Evolutionary conservation across 371 early-diverging fungal genomes (phyloP), one percentile per base, ranked within the genome.

Genomic region (Rhizopus stolonifer): DNA sequence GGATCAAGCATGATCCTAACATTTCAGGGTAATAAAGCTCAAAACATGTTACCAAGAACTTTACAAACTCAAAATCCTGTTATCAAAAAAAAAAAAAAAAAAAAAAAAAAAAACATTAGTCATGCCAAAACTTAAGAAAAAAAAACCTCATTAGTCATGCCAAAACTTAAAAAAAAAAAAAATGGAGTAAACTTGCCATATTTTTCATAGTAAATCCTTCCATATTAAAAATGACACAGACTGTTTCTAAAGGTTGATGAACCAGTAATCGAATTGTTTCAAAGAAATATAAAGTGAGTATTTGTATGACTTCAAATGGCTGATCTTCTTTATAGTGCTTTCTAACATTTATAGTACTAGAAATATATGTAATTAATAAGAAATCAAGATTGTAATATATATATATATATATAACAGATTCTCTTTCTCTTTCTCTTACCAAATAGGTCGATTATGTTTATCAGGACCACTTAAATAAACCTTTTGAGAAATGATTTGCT

Each of bases 11-110:
- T 2, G 69, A 58, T n/a, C 91, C 94, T 13, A 95, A 79, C 10
- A 85, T 84, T 56, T 95, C 96, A 15, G 96, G 96, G 60, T 96
- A 95, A 65, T 91, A 91, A 1, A 84, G 78, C 70, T 95, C 88
- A 46, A 94, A 84, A 58, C 86, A 87, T 43, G 69, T 72, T 54
- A 93, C 71, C 50, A 94, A 73, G 61, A 92, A 92, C 66, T 90
- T 89, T 51, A 91, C 85, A 51, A 85, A 83, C 29, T 79, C 81
- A 50, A 83, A 85, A 70, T 92, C 92, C 85, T 74, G 48, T 23
- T n/a, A n/a, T n/a, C n/a, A n/a, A n/a, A n/a, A n/a, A n/a, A n/a
- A n/a, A n/a, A n/a, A n/a, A n/a, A n/a, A 44, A 11, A 32, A 55
- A 2, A 31, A 29, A 29, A 29, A 7, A 7, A 10, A 6, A 21